Evolutionary conservation across 1,139 yeast species (phyloP), one percentile per base, ranked within the genome.

Genomic region (Geotrichum fermentans): DNA sequence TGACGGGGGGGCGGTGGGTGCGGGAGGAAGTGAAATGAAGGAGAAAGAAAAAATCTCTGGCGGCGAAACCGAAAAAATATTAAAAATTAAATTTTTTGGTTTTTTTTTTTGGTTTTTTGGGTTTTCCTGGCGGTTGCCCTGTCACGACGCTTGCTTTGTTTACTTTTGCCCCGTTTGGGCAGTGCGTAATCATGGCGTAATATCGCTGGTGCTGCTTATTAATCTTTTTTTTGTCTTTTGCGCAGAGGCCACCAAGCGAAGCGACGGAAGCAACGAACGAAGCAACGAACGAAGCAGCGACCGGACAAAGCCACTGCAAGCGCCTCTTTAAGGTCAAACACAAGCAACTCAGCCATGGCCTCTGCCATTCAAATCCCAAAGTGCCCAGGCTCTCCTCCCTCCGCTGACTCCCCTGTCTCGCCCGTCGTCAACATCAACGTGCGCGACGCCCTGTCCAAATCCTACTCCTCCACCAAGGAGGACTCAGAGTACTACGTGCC

Each of bases 401-500:
- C 34, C 13, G 4, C 26, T 14, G 29, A 39, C 2, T n/a, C n/a
- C n/a, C n/a, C n/a, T 11, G 28, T 36, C 41, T 41, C 49, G 29
- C 43, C 44, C 26, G 41, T 42, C 30, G 30, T 37, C 16, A 47
- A 47, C 33, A 3, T 46, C 40, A 40, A 46, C 18, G 50, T 47
- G 13, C 14, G 46, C 20, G 22, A 24, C 16, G 45, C 50, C 10
- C 35, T 47, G 13, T 16, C 43, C 11, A 47, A 42, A 26, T 40
- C 50, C 17, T 47, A 41, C 41, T 41, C 43, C 17, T 14, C 29
- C 40, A 33, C 5, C 42, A 16, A 8, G 36, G 24, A 39, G 26
- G 17, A 44, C 2, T n/a, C n/a, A 24, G 49, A 45, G 28, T 33
- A 40, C 21, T 40, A 20, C 22, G 22, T 47, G 20, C 47, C 51